Conservation (phyloP, 805 yeast species). For the Ogataea pini region DNA sequence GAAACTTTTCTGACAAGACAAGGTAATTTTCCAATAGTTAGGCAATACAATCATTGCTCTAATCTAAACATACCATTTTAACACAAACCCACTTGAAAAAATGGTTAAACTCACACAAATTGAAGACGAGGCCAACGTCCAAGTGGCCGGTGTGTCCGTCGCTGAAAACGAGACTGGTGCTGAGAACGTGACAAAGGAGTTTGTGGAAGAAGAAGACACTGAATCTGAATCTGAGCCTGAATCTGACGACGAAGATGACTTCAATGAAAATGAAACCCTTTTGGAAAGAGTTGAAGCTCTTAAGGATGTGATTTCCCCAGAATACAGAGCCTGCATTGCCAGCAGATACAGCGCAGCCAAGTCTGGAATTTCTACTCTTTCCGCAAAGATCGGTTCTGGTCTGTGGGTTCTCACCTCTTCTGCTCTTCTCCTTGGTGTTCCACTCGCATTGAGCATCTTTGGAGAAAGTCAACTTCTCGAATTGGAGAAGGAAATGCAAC, state of each 20-base stretch:
- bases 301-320: conserved; percentile 88
- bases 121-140: conserved; percentile 49
- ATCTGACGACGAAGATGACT: conserved; percentile 68
- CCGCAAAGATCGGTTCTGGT: conserved; percentile 67
- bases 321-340: conserved; percentile 59
- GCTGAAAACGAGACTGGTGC: conserved; percentile 17
- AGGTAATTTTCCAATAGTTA: neutral
- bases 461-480: conserved; percentile 93
- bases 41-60: too few species aligned
- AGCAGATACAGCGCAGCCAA: conserved; percentile 32
- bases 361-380: conserved; percentile 46
- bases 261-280: conserved; percentile 81
- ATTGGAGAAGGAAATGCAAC: conserved; percentile 86
- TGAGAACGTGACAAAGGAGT: conserved; percentile 31
- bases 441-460: conserved; percentile 83
- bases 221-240: conserved; percentile 47
- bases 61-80: too few species aligned
- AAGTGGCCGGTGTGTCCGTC: conserved; percentile 16
- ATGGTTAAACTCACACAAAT: conserved; percentile 81
- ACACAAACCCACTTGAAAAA: conserved; percentile 13
- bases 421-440: conserved; percentile 85
- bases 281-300: conserved; percentile 87
- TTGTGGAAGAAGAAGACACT: conserved; percentile 36
- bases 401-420: conserved; percentile 88
- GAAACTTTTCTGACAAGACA: conserved; percentile 1